A percentile compares a stretch with the other conserved stretches of the same genome.
Evolutionary conservation across 306 rosid species (phyloP).

Genomic region (Rosa chinensis): DNA sequence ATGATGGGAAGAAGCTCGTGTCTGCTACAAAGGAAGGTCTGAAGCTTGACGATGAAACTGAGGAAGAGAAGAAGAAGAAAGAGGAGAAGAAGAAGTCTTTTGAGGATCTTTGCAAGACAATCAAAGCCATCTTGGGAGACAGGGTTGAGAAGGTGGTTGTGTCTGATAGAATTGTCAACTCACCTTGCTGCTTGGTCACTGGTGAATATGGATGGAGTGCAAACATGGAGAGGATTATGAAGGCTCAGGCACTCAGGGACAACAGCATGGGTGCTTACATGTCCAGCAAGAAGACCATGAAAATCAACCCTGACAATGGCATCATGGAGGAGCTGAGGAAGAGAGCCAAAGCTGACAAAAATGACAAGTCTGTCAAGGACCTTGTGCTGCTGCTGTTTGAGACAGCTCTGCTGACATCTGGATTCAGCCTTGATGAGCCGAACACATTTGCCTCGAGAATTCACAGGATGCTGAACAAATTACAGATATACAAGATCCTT

Average conservation of each 20-base stretch:
- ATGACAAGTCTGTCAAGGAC: constrained; percentile 63
- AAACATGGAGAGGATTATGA: constrained; percentile 76
- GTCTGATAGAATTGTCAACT: constrained; percentile 65
- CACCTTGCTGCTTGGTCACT: constrained; percentile 74
- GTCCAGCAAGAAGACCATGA: constrained; percentile 82
- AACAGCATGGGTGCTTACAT: constrained; percentile 64
- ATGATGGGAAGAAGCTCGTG: constrained; percentile 65
- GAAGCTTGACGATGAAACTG: constrained; percentile 59
- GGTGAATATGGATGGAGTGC: constrained; percentile 79
- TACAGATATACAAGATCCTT: not conserved
- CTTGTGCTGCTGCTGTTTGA: constrained; percentile 65
- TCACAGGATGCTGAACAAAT: constrained; percentile 57
- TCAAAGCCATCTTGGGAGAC: constrained; percentile 63
- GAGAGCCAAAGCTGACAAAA: constrained; percentile 62
- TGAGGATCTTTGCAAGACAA: constrained; percentile 55
- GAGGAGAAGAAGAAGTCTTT: constrained; percentile 70
- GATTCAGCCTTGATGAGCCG: constrained; percentile 73
- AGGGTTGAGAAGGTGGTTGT: constrained; percentile 65
- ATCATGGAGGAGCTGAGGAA: constrained; percentile 73
- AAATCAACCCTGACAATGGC: constrained; percentile 69
- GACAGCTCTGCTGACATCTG: constrained; percentile 63
- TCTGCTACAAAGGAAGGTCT: constrained; percentile 73
- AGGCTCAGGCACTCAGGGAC: constrained; percentile 72
- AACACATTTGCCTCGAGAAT: constrained; percentile 64
- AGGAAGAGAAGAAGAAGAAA: constrained; percentile 57